phyloP scores from a whole-genome alignment of 108 stramenopile genomes.

The Skeletonema tropicum region DNA sequence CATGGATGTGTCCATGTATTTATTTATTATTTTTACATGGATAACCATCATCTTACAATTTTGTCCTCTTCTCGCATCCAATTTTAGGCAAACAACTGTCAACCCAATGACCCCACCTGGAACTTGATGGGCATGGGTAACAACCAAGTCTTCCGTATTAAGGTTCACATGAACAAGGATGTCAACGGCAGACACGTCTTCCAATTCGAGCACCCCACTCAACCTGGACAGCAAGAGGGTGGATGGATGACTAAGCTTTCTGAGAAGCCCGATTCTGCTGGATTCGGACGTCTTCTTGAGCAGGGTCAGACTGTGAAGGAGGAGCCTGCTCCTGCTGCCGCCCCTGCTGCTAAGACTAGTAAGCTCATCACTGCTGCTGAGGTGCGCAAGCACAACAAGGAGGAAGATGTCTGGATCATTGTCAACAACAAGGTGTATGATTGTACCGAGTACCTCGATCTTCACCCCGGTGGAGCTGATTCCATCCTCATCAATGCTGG shows the following conservation, averaged over 20 bases:
- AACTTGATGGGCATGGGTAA: conserved; percentile 99
- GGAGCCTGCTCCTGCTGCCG: conserved; percentile 41
- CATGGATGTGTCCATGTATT: not conserved
- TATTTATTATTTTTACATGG: not conserved
- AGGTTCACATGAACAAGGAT: conserved; percentile 81
- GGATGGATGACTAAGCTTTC: conserved; percentile 95
- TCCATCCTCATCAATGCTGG: conserved; percentile 96
- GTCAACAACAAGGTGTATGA: conserved; percentile 93
- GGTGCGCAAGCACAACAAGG: conserved; percentile 87
- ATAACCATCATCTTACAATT: not conserved
- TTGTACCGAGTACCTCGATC: conserved; percentile 92
- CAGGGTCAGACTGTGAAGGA: conserved; percentile 54
- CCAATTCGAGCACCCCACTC: conserved; percentile 95
- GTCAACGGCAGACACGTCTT: conserved; percentile 74
- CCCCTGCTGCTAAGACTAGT: conserved; percentile 9
- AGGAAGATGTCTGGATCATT: conserved; percentile 94
- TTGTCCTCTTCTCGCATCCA: not conserved
- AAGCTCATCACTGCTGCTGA: conserved; percentile 86
- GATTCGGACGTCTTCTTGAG: conserved; percentile 76
- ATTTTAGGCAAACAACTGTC: conserved; percentile 74
- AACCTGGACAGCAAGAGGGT: conserved; percentile 89
- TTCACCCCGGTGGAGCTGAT: conserved; percentile 94
- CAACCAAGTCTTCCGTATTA: conserved; percentile 94
- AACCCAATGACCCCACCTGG: conserved; percentile 94
- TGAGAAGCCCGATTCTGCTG: conserved; percentile 80